Base-by-base conservation (phyloP, 495 filamentous ascomycete genomes). In the Trichoderma parareesei region DNA sequence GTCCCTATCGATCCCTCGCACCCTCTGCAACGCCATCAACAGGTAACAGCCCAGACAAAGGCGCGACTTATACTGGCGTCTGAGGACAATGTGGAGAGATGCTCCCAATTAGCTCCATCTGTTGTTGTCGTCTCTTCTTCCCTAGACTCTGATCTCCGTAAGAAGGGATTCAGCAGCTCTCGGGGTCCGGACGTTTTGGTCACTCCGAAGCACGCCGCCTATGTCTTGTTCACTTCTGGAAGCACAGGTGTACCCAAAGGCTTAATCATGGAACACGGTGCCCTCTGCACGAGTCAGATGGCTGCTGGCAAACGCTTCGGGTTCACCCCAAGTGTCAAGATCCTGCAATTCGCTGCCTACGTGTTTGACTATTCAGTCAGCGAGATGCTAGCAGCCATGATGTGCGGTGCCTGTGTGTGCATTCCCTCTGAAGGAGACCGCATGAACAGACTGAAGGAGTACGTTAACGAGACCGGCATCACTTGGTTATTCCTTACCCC, bases 161-260 rank as follows among this genome's bases (percentile, higher is more conserved):
- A 57, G n/a, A 57, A 18, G n/a, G 16, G 7, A 2, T 57, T 8
- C 14, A 14, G 16, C 3, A 35, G 49, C 5, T 8, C 6, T 57
- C 49, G 4, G 0, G n/a, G 27, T 16, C 27, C n/a, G 8, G n/a
- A 74, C 73, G 63, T 68, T 72, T 7, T 16, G 3, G 40, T 41
- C 11, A 46, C 43, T 14, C 13, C 43, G 10, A 9, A n/a, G 4
- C 13, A 46, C 13, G 43, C 43, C 16, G 43, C 43, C 43, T 46
- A 46, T 14, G 16, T 60, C n/a, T 16, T 60, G 10, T 60, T 60
- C 20, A 65, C 20, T 37, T 55, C 44, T 35, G 62, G 33, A 5
- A 64, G 20, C 18, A 67, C 16, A 48, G 53, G 38, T 60, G 38
- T 35, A 16, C 14, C 55, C 5, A 60, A 60, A 16, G 55, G 55